Evolutionary conservation across 2,329 filamentous ascomycete genomes (phyloP).

Genomic region (Aspergillus sp.): DNA sequence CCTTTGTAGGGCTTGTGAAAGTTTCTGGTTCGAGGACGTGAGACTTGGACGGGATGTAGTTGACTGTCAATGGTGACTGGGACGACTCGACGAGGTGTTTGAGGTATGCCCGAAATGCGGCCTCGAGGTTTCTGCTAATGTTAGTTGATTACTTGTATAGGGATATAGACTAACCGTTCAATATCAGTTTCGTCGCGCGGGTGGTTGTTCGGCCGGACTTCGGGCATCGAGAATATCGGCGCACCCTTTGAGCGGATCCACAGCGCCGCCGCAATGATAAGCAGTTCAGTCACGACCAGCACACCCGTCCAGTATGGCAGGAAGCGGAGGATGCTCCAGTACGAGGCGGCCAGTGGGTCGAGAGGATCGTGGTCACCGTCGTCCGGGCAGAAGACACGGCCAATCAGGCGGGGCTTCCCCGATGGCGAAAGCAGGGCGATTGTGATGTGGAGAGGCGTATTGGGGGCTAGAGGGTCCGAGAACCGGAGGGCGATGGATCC

Average conservation of each 20-base stretch:
- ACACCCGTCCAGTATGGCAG: conserved; percentile 7
- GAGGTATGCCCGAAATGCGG: conserved; percentile 2
- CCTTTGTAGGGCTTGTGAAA: not conserved
- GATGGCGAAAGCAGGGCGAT: not conserved
- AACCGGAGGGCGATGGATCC: not conserved
- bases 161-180: not conserved
- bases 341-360: not conserved
- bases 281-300: not conserved
- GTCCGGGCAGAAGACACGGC: conserved; percentile 2
- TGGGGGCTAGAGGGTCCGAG: not conserved
- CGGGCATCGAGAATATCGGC: not conserved
- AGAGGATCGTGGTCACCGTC: not conserved
- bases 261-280: conserved; percentile 1
- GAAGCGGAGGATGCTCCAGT: conserved; percentile 1
- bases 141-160: not conserved
- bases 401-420: not conserved
- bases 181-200: conserved; percentile 1
- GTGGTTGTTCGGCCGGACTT: not conserved
- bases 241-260: conserved; percentile 1
- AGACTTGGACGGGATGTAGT: conserved; percentile 3
- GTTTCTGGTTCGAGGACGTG: not conserved
- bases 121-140: not conserved
- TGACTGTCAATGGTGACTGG: no score
- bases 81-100: not conserved
- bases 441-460: not conserved